Base-by-base conservation (phyloP, 306 rosid genomes). In the Lupinus albus region DNA sequence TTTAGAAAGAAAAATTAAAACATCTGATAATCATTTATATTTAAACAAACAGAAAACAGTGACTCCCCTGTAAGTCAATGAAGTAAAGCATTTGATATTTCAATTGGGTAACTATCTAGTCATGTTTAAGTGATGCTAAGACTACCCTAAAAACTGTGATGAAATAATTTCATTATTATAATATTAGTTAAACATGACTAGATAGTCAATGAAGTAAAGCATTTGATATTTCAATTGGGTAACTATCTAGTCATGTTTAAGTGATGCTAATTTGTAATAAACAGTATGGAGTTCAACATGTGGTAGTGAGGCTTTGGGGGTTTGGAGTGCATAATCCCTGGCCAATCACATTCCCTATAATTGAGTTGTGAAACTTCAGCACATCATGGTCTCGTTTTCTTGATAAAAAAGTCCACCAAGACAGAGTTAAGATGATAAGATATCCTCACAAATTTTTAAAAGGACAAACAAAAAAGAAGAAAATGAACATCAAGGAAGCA, bases 1-100 rank as follows among this genome's bases (percentile, higher is more conserved):
- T 44, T 18, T 53, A 45, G 60, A 30, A 44, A 36, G 55, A 54
- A 63, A 68, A 38, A 63, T 18, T 12, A 33, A 52, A 17, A 5
- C 15, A 3, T n/a, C n/a, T 62, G 63, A 35, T 12, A 62, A 39
- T 57, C 72, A 20, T 69, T 33, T 20, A 51, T 15, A 62, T 50
- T 55, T 61, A 11, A 68, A 76, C 21, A 20, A 38, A 70, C 12
- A 64, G 60, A 16, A 44, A 51, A 17, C 30, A 8, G 12, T 15
- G 33, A 46, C 39, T 62, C 13, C 10, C 49, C 32, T 12, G 51
- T 56, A 49, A 55, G 54, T 67, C 47, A 46, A 54, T 25, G 30
- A 25, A 25, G 30, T 36, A 55, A 64, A 55, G 56, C 54, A 38
- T 36, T 38, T 9, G 12, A 39, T 39, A 39, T 39, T 39, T 39